These are phyloP conservation scores for Penicillium sp. DNA, from an alignment of 2,329 filamentous ascomycete species.

Conservation along the genomic window DNA sequence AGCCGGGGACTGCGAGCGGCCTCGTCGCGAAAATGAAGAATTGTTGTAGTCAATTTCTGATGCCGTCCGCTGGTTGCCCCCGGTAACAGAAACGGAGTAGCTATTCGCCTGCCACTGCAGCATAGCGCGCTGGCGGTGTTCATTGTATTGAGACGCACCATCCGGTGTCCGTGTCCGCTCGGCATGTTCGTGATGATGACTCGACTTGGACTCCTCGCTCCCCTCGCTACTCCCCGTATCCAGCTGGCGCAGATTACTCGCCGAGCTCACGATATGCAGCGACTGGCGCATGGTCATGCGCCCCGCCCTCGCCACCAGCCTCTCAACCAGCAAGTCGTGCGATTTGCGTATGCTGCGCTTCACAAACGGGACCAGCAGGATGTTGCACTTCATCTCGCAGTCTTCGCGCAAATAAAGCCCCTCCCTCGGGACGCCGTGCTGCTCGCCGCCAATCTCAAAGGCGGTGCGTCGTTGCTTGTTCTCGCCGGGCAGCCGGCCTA, in stretches of 20 bases:
- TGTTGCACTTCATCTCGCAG: conserved; percentile 74
- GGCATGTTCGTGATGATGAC: background rate
- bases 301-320: conserved; percentile 50
- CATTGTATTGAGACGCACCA: conserved; percentile 1
- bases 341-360: conserved; percentile 76
- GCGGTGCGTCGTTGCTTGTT: conserved; percentile 59
- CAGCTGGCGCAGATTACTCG: background rate
- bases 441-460: conserved; percentile 61
- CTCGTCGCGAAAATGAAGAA: background rate
- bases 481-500: conserved; percentile 69
- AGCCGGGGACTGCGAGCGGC: conserved; percentile 6
- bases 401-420: conserved; percentile 79
- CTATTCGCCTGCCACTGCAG: conserved; percentile 9
- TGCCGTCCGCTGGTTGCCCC: conserved; percentile 6
- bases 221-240: background rate
- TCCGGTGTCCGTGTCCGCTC: background rate
- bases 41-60: background rate
- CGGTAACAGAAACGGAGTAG: conserved; percentile 11
- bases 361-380: conserved; percentile 70
- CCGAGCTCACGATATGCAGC: background rate
- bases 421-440: conserved; percentile 51
- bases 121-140: conserved; percentile 5
- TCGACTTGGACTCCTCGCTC: background rate
- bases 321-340: conserved; percentile 64
- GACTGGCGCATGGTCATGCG: conserved; percentile 16